These are phyloP conservation scores for Chrysoporthe deuterocubensis DNA, from an alignment of 2,329 filamentous ascomycete genomes.

Conservation along the genomic window DNA sequence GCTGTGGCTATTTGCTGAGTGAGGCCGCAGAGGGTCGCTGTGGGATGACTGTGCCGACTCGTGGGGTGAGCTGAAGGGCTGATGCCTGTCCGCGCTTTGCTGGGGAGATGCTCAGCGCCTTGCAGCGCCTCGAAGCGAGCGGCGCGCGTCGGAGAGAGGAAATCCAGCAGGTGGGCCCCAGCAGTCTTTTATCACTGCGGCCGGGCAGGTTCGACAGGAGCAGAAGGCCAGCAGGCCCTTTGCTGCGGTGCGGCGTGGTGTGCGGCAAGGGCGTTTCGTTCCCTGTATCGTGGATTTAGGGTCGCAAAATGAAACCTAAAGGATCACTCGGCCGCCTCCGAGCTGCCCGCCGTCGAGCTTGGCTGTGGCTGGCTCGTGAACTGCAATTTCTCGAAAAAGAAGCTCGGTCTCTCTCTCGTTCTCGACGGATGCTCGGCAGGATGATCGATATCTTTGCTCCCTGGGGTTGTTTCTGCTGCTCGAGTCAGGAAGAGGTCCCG, in stretches of 20 bases:
- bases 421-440: neutral
- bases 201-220: too few species aligned
- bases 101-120: neutral
- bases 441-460: neutral
- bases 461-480: neutral
- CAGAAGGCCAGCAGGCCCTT: neutral
- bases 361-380: neutral
- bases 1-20: conserved; percentile 4
- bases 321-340: neutral
- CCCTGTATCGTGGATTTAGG: neutral
- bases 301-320: neutral
- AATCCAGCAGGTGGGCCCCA: neutral
- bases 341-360: neutral
- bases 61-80: neutral
- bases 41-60: neutral
- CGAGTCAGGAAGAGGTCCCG: neutral
- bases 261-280: neutral
- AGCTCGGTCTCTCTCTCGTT: neutral
- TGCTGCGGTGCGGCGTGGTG: too few species aligned
- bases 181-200: too few species aligned
- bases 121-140: neutral
- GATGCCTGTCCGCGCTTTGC: neutral
- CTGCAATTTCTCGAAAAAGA: neutral
- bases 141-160: neutral
- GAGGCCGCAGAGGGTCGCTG: neutral